phyloP scores from a whole-genome alignment of 768 basidiomycete species.

The Leccinum boreale region DNA sequence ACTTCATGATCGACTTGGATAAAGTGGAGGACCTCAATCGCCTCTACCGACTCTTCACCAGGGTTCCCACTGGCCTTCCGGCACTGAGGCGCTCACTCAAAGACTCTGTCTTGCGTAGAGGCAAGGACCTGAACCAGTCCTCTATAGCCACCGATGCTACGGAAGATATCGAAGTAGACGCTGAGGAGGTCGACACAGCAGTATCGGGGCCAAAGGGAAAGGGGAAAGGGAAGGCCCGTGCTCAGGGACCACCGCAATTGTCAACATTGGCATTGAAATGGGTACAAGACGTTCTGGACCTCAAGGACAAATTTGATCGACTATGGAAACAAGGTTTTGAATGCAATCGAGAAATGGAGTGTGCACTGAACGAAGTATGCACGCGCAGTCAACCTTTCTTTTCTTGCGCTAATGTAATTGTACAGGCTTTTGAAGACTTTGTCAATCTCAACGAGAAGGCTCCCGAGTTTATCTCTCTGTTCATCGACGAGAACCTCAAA shows the following conservation, averaged over 20 bases:
- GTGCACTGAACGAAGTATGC: conserved; percentile 77
- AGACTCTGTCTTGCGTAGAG: conserved; percentile 67
- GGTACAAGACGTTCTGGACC: conserved; percentile 87
- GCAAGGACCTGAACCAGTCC: conserved; percentile 73
- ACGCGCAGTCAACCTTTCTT: not conserved
- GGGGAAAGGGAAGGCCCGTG: conserved; percentile 53
- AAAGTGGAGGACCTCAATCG: conserved; percentile 74
- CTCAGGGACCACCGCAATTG: conserved; percentile 39
- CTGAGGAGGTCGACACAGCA: conserved; percentile 35
- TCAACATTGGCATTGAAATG: conserved; percentile 74
- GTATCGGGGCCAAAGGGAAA: conserved; percentile 42
- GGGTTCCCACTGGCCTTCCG: conserved; percentile 63
- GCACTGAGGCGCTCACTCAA: conserved; percentile 66
- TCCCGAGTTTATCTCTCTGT: conserved; percentile 93
- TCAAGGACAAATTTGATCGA: conserved; percentile 89
- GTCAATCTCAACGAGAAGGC: conserved; percentile 85
- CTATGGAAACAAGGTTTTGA: conserved; percentile 71
- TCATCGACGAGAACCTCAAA: conserved; percentile 94
- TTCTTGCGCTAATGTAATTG: conserved; percentile 2
- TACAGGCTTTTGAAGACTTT: conserved; percentile 88
- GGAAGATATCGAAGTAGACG: conserved; percentile 34
- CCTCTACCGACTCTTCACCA: conserved; percentile 71
- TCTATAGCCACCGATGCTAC: conserved; percentile 42
- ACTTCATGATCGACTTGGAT: conserved; percentile 81
- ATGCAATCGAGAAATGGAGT: conserved; percentile 74